These are phyloP conservation scores for Nevesoporus exiguus DNA, from an alignment of 768 basidiomycete species.

Conservation along the genomic window DNA sequence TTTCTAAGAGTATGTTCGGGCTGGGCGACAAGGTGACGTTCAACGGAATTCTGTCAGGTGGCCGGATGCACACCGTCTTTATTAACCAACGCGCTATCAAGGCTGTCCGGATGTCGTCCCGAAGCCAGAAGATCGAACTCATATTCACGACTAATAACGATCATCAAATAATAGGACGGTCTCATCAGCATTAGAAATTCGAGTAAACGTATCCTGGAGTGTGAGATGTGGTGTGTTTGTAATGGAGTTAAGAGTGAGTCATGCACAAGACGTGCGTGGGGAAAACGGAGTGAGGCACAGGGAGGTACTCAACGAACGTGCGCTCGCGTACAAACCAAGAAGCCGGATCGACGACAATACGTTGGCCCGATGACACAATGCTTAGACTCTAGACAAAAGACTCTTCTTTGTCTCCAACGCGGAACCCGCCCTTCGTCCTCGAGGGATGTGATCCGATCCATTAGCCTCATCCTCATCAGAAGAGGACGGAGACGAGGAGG, in stretches of 20 bases:
- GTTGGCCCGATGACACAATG: not conserved
- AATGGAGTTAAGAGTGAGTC: not conserved
- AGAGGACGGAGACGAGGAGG: conserved; percentile 38
- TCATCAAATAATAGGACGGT: not conserved
- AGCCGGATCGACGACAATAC: not conserved
- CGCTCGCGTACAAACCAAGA: not conserved
- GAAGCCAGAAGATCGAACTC: not conserved
- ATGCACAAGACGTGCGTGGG: not conserved
- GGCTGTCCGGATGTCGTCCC: not conserved
- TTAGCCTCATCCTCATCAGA: conserved; percentile 34
- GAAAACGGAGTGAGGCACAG: too few species aligned
- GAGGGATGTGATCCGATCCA: conserved; percentile 57
- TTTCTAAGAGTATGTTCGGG: too few species aligned
- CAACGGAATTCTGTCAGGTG: too few species aligned
- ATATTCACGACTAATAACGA: not conserved
- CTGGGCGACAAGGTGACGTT: not conserved
- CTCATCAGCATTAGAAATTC: not conserved
- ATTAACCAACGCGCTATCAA: not conserved
- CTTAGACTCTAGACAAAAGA: conserved; percentile 6
- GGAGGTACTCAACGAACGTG: too few species aligned
- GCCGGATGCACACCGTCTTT: too few species aligned
- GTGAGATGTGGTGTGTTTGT: not conserved
- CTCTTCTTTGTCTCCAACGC: conserved; percentile 27
- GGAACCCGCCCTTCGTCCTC: conserved; percentile 51
- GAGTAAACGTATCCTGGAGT: not conserved